These are phyloP conservation scores for Cercospora canescens DNA, from an alignment of 2,329 filamentous ascomycete genomes.

Conservation along the genomic window DNA sequence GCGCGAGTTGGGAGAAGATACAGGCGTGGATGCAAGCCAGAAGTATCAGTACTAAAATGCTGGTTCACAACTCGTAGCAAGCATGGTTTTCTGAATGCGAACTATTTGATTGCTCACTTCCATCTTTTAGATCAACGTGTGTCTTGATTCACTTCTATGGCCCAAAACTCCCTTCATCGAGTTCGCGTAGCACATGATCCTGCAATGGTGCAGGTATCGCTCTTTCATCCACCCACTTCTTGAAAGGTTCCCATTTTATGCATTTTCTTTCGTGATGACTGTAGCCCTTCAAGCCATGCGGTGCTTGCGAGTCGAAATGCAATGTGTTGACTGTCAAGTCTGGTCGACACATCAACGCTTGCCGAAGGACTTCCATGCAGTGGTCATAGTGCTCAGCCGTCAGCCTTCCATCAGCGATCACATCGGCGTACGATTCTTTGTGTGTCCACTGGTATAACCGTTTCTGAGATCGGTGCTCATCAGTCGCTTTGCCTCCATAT, in stretches of 20 bases:
- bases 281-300: slow-evolving; percentile 6
- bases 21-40: slow-evolving; percentile 15
- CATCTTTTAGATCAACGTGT: background rate
- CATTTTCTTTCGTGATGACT: slow-evolving; percentile 9
- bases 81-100: background rate
- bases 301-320: slow-evolving; percentile 8
- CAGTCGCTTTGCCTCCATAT: background rate
- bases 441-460: slow-evolving; percentile 17
- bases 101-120: background rate
- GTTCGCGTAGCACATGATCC: background rate
- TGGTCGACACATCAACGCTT: slow-evolving; percentile 15
- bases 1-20: slow-evolving; percentile 17
- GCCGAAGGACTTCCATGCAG: slow-evolving; percentile 14
- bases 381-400: slow-evolving; percentile 15
- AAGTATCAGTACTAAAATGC: slow-evolving; percentile 9
- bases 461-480: slow-evolving; percentile 9
- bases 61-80: background rate
- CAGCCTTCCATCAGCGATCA: background rate
- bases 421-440: slow-evolving; percentile 11
- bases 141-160: background rate
- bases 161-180: background rate
- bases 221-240: slow-evolving; percentile 11
- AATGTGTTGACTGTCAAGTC: slow-evolving; percentile 16
- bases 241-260: slow-evolving; percentile 13
- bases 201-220: slow-evolving; percentile 9